Evolutionary conservation across 176 grass and related monocot genomes (phyloP).

Genomic region (Musa troglodytarum): DNA sequence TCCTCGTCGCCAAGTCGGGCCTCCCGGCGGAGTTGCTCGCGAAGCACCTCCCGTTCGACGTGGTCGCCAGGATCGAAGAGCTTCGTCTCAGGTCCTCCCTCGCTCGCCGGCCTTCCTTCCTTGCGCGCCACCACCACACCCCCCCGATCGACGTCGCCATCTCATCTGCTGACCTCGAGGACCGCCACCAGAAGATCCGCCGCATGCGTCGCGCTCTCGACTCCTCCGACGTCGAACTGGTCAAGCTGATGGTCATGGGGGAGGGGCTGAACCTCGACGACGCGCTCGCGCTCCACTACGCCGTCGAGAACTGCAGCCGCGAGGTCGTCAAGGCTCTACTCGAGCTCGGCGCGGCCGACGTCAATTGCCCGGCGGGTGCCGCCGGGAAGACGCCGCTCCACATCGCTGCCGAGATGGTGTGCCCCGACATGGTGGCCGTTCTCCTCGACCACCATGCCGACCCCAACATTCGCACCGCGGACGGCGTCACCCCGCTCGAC

Average conservation of each 20-base stretch:
- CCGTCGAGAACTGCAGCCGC: conserved; percentile 74
- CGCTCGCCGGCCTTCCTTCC: conserved; percentile 33
- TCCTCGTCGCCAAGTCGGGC: conserved; percentile 74
- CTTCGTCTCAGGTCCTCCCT: conserved; percentile 33
- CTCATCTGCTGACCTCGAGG: conserved; percentile 6
- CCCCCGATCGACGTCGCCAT: conserved; percentile 10
- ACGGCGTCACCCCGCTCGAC: conserved; percentile 77
- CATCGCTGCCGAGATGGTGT: conserved; percentile 86
- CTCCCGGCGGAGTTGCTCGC: conserved; percentile 80
- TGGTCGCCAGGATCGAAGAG: conserved; percentile 46
- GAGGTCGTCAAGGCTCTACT: conserved; percentile 98
- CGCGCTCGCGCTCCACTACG: conserved; percentile 83
- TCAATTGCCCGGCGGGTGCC: conserved; percentile 71
- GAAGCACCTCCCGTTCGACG: conserved; percentile 90
- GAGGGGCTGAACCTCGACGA: conserved; percentile 96
- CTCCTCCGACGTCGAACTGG: conserved; percentile 92
- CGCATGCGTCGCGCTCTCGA: conserved; percentile 65
- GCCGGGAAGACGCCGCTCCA: conserved; percentile 75
- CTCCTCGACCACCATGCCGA: conserved; percentile 97
- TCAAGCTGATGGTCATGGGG: conserved; percentile 99
- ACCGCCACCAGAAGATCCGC: conserved; percentile 82
- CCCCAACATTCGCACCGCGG: conserved; percentile 67
- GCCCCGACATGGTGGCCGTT: conserved; percentile 88
- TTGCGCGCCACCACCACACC: conserved; percentile 36
- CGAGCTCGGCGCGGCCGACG: conserved; percentile 93